phyloP scores from a whole-genome alignment of 768 basidiomycete genomes.

The Boletus sp. region DNA sequence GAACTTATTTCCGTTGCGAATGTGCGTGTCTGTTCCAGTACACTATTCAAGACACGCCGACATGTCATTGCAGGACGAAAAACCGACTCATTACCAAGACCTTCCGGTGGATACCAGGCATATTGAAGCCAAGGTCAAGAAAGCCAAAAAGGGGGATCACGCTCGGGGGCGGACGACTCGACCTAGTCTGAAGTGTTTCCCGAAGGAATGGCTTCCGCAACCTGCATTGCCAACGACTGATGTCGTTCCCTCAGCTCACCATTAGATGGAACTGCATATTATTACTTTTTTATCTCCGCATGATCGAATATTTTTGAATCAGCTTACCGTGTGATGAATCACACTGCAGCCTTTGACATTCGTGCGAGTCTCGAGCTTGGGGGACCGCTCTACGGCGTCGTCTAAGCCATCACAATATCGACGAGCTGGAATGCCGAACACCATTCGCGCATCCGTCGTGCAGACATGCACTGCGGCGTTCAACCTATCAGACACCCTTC shows the following conservation, averaged over 20 bases:
- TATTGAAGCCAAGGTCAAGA: slow-evolving; percentile 65
- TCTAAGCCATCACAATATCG: neutral
- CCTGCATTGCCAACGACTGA: slow-evolving; percentile 5
- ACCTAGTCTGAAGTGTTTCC: slow-evolving; percentile 78
- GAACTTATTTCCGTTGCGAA: slow-evolving; percentile 78
- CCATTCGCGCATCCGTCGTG: slow-evolving; percentile 50
- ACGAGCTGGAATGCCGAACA: slow-evolving; percentile 25
- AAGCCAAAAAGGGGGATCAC: slow-evolving; percentile 74
- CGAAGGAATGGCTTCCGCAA: slow-evolving; percentile 76
- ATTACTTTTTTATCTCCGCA: slow-evolving; percentile 2
- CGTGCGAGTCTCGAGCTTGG: neutral
- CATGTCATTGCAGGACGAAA: slow-evolving; percentile 30
- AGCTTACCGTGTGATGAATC: slow-evolving; percentile 1
- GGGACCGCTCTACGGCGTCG: neutral
- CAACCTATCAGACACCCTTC: slow-evolving; percentile 44
- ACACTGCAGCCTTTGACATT: neutral
- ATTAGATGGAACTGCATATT: slow-evolving; percentile 8
- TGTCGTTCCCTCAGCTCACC: neutral
- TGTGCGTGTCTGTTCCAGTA: slow-evolving; percentile 48
- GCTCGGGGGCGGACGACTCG: slow-evolving; percentile 52
- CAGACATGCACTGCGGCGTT: slow-evolving; percentile 51
- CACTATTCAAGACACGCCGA: slow-evolving; percentile 11
- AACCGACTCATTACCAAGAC: slow-evolving; percentile 47
- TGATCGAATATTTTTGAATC: neutral
- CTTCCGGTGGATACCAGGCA: slow-evolving; percentile 84